A percentile compares a stretch with the other conserved stretches of the same genome.
These are phyloP conservation scores for Coemansia sp. DNA, from an alignment of 192 early-diverging fungal species.

Conservation along the genomic window DNA sequence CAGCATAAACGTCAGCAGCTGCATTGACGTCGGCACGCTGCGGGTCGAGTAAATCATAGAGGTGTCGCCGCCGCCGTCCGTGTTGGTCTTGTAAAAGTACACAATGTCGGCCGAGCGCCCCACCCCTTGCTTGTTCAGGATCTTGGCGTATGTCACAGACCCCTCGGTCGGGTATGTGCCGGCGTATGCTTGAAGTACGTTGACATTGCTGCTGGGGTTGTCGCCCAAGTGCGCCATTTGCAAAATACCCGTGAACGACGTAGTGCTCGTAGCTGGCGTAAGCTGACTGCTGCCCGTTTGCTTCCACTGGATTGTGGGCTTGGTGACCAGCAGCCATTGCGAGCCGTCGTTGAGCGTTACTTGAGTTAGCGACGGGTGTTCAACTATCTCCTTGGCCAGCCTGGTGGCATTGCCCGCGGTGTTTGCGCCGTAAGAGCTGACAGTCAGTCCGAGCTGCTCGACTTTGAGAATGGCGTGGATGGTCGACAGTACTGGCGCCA, in stretches of 20 bases:
- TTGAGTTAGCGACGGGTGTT: slow-evolving; percentile 41
- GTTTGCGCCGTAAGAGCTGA: slow-evolving; percentile 24
- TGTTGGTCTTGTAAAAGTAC: slow-evolving; percentile 49
- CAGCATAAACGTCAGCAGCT: slow-evolving; percentile 51
- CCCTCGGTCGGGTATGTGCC: slow-evolving; percentile 53
- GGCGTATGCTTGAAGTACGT: slow-evolving; percentile 52
- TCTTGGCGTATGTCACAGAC: slow-evolving; percentile 53
- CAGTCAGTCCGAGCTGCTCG: slow-evolving; percentile 26
- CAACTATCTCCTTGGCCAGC: slow-evolving; percentile 19
- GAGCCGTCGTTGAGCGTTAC: slow-evolving; percentile 54
- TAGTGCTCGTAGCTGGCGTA: not conserved
- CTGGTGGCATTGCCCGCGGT: slow-evolving; percentile 8
- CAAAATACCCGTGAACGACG: slow-evolving; percentile 42
- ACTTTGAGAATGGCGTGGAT: slow-evolving; percentile 48
- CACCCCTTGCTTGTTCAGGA: slow-evolving; percentile 23
- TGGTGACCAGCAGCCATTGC: slow-evolving; percentile 52
- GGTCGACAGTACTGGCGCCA: slow-evolving; percentile 40
- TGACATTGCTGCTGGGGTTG: slow-evolving; percentile 32
- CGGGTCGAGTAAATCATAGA: slow-evolving; percentile 13
- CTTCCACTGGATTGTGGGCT: slow-evolving; percentile 45
- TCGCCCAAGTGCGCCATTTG: slow-evolving; percentile 57
- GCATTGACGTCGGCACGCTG: slow-evolving; percentile 20
- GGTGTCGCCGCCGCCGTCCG: slow-evolving; percentile 27
- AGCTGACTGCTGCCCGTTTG: slow-evolving; percentile 21
- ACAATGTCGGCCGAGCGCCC: slow-evolving; percentile 38